Evolutionary conservation across 192 early-diverging fungal species (phyloP), one percentile per base, ranked within the genome.

Genomic region (Backusella parvicylindrica): DNA sequence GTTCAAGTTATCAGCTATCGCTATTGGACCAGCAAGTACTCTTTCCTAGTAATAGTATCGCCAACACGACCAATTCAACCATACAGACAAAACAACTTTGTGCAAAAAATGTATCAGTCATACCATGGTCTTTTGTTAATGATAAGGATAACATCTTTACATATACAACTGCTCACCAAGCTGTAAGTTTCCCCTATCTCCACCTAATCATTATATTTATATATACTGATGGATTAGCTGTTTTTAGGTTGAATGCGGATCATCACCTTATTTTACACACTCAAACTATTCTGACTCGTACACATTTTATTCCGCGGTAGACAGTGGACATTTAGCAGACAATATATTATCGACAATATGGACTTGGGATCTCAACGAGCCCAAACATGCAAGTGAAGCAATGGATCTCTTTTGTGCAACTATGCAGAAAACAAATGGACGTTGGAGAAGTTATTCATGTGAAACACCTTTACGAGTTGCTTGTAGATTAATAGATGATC

Each of bases 281-380:
- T 30, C 63, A 9, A 60, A 18, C 15, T 78, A 60, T 60, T 60
- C 53, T 3, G 9, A 60, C 28, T 3, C 23, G 4, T 28, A 28
- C 21, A 23, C 53, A 60, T 12, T 60, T 12, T 60, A 67, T 18
- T 23, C 64, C 23, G 16, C 56, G 8, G 66, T 68, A 8, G 37
- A 63, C 15, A 73, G 38, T 16, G 31, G 26, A 16, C 37, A 16
- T n/a, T 53, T 79, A 13, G 11, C 28, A 9, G 35, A 70, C 23
- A 64, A 60, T 60, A 63, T 80, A 15, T 9, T 72, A 26, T 70
- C 69, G 0, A 73, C 71, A 1, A 60, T 80, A 26, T 80, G 79
- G 79, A 73, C 79, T 11, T 80, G 79, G 79, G 79, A 80, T 23
- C n/a, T 73, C 18, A 37, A 53, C 5, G 36, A 68, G 12, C 68